These are phyloP conservation scores for Arthroderma uncinatum DNA, from an alignment of 2,329 filamentous ascomycete genomes.

Conservation along the genomic window DNA sequence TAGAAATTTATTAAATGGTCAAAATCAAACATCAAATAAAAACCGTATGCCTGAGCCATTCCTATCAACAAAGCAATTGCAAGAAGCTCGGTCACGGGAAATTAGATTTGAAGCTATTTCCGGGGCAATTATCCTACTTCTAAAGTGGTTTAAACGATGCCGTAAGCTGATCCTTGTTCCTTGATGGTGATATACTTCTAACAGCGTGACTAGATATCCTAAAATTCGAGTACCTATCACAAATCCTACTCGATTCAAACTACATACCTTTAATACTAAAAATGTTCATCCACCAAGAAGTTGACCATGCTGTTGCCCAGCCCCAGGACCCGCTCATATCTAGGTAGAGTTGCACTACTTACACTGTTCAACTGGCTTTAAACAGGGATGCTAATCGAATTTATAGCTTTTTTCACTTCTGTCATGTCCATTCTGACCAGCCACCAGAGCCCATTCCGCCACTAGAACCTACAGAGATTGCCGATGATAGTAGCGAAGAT, in stretches of 20 bases:
- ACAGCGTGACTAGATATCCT: constrained; percentile 55
- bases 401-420: constrained; percentile 78
- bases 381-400: constrained; percentile 14
- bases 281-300: constrained; percentile 85
- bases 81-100: constrained; percentile 69
- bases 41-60: not conserved
- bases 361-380: not conserved
- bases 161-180: constrained; percentile 48
- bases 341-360: constrained; percentile 44
- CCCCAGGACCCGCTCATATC: constrained; percentile 71
- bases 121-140: constrained; percentile 70
- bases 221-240: constrained; percentile 91
- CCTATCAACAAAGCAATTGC: constrained; percentile 57
- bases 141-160: constrained; percentile 95
- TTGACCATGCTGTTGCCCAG: constrained; percentile 79
- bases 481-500: constrained; percentile 39
- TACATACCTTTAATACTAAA: constrained; percentile 89
- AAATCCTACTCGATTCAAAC: constrained; percentile 86
- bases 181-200: constrained; percentile 6
- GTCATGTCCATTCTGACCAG: constrained; percentile 60
- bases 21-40: not conserved
- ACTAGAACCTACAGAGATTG: constrained; percentile 24
- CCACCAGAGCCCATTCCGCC: constrained; percentile 28
- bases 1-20: not conserved
- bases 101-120: constrained; percentile 85